Conservation (phyloP, 2,329 filamentous ascomycete genomes). For the Calonectria hawksworthii region DNA sequence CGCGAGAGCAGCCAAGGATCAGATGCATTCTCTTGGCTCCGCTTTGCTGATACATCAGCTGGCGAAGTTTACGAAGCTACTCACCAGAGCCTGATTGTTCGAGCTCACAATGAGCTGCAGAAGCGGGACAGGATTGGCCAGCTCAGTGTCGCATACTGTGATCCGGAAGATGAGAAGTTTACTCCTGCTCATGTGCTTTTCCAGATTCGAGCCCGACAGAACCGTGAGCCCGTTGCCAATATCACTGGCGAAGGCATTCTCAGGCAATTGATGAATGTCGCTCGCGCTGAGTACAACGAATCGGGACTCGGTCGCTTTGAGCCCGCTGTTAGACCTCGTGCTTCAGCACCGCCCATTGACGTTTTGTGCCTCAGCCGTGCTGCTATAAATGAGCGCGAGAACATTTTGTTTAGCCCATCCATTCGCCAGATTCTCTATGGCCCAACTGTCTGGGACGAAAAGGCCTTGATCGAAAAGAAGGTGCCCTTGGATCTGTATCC, state of each 20-base stretch:
- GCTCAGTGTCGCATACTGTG: slow-evolving; percentile 79
- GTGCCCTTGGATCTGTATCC: slow-evolving; percentile 77
- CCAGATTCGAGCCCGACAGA: slow-evolving; percentile 80
- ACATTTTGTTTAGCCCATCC: slow-evolving; percentile 81
- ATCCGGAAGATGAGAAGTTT: slow-evolving; percentile 72
- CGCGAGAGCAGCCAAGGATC: slow-evolving; percentile 71
- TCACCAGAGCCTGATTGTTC: slow-evolving; percentile 79
- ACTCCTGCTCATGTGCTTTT: slow-evolving; percentile 84
- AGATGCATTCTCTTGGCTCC: slow-evolving; percentile 88
- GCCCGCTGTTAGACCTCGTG: slow-evolving; percentile 82
- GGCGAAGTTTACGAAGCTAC: slow-evolving; percentile 80
- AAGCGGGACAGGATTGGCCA: slow-evolving; percentile 73
- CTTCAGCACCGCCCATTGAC: slow-evolving; percentile 88
- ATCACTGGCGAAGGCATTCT: slow-evolving; percentile 81
- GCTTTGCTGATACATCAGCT: slow-evolving; percentile 84
- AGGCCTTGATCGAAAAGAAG: slow-evolving; percentile 80
- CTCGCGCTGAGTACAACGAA: slow-evolving; percentile 73
- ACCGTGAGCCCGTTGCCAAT: slow-evolving; percentile 76
- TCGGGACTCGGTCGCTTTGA: slow-evolving; percentile 85
- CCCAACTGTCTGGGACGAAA: slow-evolving; percentile 74
- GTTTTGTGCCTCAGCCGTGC: slow-evolving; percentile 80
- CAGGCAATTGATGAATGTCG: slow-evolving; percentile 83
- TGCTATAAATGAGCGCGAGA: slow-evolving; percentile 75
- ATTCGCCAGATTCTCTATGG: slow-evolving; percentile 84
- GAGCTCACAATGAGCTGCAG: slow-evolving; percentile 73